Conservation (phyloP, 1,284 basidiomycete species). For the Trichosporon inkin region DNA sequence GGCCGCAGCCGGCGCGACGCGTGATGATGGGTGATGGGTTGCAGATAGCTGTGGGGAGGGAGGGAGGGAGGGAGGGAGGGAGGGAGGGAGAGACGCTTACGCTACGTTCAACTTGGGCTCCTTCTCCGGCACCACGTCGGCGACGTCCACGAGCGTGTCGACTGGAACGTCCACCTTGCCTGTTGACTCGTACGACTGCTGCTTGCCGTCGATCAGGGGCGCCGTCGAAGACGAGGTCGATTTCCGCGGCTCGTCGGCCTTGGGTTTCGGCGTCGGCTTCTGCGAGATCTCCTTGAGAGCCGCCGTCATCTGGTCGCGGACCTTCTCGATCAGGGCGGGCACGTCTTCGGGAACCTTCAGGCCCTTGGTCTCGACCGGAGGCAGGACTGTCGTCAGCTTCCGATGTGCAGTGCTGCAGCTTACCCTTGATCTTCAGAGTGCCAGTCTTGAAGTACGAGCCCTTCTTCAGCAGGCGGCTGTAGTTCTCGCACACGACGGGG, state of each 20-base stretch:
- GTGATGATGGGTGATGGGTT: too few relatives aligned
- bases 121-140: constrained; percentile 11
- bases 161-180: constrained; percentile 5
- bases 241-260: neutral
- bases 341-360: constrained; percentile 50
- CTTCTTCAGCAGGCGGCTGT: constrained; percentile 72
- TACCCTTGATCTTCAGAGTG: constrained; percentile 78
- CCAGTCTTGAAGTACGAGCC: constrained; percentile 74
- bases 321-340: constrained; percentile 49
- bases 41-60: neutral
- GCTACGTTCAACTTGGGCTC: constrained; percentile 22
- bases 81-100: constrained; percentile 22
- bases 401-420: constrained; percentile 56
- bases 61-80: neutral
- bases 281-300: constrained; percentile 41
- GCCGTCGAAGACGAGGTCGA: neutral
- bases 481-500: constrained; percentile 92
- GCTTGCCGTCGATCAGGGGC: constrained; percentile 9
- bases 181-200: constrained; percentile 11
- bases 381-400: constrained; percentile 53
- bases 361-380: constrained; percentile 53
- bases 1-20: too few relatives aligned
- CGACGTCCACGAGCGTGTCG: constrained; percentile 9
- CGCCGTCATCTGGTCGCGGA: constrained; percentile 50
- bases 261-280: constrained; percentile 9